These are phyloP conservation scores for Dothideomycetes sp. DNA, from an alignment of 2,329 filamentous ascomycete species.

Conservation along the genomic window DNA sequence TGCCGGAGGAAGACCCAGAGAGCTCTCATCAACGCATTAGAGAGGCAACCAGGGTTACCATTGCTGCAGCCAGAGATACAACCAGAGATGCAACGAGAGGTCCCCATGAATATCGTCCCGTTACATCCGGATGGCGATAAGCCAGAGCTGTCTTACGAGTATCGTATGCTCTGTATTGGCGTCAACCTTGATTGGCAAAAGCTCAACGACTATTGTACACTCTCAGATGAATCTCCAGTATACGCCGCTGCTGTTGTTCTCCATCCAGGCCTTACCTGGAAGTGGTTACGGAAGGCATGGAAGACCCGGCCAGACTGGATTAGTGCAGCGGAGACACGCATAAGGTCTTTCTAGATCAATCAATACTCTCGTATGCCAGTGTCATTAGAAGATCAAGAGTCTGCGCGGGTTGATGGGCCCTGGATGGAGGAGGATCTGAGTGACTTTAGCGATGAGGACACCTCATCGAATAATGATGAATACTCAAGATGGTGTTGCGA, in stretches of 20 bases:
- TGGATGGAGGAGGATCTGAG: neutral
- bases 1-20: too few species aligned
- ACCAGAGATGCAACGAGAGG: too few species aligned
- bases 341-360: neutral
- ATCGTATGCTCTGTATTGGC: neutral
- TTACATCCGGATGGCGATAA: too few species aligned
- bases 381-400: neutral
- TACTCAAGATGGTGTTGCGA: neutral
- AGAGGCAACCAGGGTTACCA: too few species aligned
- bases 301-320: neutral
- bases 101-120: too few species aligned
- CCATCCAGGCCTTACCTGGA: neutral
- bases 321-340: neutral
- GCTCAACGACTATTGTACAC: neutral
- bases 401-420: neutral
- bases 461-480: neutral
- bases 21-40: too few species aligned
- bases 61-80: too few species aligned
- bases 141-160: too few species aligned
- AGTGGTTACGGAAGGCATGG: neutral
- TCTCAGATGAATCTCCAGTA: neutral
- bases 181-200: neutral
- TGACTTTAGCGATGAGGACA: neutral
- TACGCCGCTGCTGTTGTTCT: neutral
- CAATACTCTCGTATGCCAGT: neutral